Base-by-base conservation (phyloP, 1,284 basidiomycete genomes). In the Fomitopsis betulina region DNA sequence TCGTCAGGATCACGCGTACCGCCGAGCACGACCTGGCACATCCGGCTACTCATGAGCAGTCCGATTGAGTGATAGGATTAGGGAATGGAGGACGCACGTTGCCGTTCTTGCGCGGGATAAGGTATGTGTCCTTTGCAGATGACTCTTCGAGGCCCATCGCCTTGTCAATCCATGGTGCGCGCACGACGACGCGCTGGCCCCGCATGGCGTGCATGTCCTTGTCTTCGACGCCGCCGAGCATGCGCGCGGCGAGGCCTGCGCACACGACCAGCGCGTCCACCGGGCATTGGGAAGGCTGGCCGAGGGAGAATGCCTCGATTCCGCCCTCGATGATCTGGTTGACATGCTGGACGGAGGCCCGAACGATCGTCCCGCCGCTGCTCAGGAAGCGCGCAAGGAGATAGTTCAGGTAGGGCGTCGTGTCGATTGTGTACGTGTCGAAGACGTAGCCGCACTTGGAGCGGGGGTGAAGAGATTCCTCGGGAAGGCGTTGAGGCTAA, bases 391-490 rank as follows among this genome's bases (percentile, higher is more conserved):
- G 80, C 13, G 79, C 70, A 35, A 86, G 69, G 13, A 93, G 80
- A 70, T 89, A 91, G 25, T 80, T 76, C 57, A 92, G 75, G 66
- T 93, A 93, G 7, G 76, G 70, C 0, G 86, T 81, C 0, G 81
- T 78, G 66, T 93, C 86, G 63, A 93, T 84, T 4, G 84, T 85
- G 38, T 91, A 61, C 0, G 87, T 89, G 4, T 75, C 81, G 72
- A 91, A 90, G 0, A 79, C 70, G 1, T 78, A 75, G 1, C 85
- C 88, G 10, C 73, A 71, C 9, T 73, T 68, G 19, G 79, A 76
- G 9, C 74, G 73, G 0, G 73, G 70, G 33, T 47, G 45, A 12
- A 85, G 74, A 39, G 80, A 73, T 21, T 78, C 68, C 38, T 75
- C 60, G 0, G 75, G 67, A 5, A 88, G 69, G 17, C 67, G 62